Evolutionary conservation across 768 basidiomycete genomes (phyloP), one percentile per base, ranked within the genome.

Genomic region (Russula compacta): DNA sequence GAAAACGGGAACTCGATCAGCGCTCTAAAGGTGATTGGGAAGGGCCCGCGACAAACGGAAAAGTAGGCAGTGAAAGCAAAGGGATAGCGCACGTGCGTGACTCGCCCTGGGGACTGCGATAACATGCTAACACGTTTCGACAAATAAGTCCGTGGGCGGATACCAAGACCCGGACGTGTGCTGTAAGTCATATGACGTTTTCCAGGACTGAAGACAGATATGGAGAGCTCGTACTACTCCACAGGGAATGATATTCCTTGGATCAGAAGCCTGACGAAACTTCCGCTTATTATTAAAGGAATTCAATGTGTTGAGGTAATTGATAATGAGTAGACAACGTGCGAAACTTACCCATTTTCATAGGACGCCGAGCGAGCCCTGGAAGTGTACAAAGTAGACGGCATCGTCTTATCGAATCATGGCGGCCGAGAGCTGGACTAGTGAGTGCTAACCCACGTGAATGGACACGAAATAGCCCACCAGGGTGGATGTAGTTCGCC

Each of bases 371-470:
- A 75, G 50, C 73, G 75, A 57, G 78, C 78, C 7, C 72, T 74
- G 50, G 72, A 79, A 43, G 51, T 53, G 53, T 57, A 77, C 60
- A 76, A 77, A 7, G 75, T 76, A 1, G 71, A 78, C 21, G 80
- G 75, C 6, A 78, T 82, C 61, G 74, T 79, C 21, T 70, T 82
- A 6, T 75, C 73, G 5, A 82, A 82, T 67, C 80, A 82, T 59
- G 80, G 81, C 21, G 80, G 77, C 10, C 71, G 80, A 48, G 72
- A 73, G 48, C 70, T 77, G 8, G 77, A 80, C 63, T 78, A 73
- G 76, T 77, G 54, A 66, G 76, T 67, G 46, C 9, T 56, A 38
- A 60, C 47, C 9, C 6, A 29, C 11, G 15, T 47, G 33, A 15
- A 36, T 42, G 33, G 52, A 42, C 7, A 42, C 14, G 24, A 42